Evolutionary conservation across 2,329 filamentous ascomycete species (phyloP).

Genomic region (Verruconis gallopava): DNA sequence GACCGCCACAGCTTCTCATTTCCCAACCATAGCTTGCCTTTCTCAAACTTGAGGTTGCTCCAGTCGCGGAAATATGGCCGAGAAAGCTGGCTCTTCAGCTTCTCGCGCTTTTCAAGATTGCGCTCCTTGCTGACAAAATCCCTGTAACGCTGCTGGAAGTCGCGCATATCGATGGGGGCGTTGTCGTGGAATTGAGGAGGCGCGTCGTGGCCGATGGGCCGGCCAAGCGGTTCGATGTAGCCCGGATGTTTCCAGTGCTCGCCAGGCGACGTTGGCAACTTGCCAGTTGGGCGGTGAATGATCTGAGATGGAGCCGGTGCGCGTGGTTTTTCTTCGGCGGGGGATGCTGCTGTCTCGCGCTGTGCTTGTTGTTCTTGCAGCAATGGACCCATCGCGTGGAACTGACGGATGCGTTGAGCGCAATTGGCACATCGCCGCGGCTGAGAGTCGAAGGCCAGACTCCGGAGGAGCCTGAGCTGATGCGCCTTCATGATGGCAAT

Average conservation of each 20-base stretch:
- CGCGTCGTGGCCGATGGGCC: constrained; percentile 69
- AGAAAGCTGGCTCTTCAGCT: constrained; percentile 65
- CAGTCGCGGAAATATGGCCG: constrained; percentile 96
- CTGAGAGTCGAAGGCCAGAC: neutral
- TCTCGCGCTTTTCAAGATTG: constrained; percentile 61
- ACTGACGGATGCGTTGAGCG: constrained; percentile 4
- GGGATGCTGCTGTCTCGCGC: neutral
- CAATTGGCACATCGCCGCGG: neutral
- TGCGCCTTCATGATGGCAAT: constrained; percentile 6
- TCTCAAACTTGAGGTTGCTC: constrained; percentile 62
- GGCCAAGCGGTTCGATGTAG: constrained; percentile 38
- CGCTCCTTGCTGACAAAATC: constrained; percentile 80
- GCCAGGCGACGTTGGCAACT: neutral
- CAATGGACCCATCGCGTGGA: constrained; percentile 3
- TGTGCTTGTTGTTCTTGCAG: neutral
- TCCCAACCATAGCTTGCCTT: constrained; percentile 84
- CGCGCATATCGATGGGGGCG: constrained; percentile 33
- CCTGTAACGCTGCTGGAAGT: constrained; percentile 53
- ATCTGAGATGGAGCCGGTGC: neutral
- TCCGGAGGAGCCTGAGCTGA: constrained; percentile 7
- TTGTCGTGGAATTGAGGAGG: constrained; percentile 73
- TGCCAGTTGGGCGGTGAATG: neutral
- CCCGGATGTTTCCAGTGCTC: neutral
- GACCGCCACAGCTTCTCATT: constrained; percentile 73
- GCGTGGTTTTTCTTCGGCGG: neutral